Conservation (phyloP, 2,329 filamentous ascomycete genomes). For the Colletotrichum neosansevieriae region DNA sequence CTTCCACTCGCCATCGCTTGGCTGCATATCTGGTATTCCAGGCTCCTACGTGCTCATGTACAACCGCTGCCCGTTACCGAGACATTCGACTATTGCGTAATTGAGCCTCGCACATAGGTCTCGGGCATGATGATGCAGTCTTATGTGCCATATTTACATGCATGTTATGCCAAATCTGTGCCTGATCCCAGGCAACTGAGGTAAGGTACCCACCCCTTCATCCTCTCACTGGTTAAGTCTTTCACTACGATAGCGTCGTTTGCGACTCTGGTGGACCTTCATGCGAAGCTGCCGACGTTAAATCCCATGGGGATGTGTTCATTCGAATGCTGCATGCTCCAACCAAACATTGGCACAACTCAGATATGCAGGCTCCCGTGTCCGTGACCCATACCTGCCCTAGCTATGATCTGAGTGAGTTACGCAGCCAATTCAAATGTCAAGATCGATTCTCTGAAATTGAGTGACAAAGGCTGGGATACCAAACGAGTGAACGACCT, state of each 20-base stretch:
- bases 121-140: no score
- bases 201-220: constrained; percentile 53
- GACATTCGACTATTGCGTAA: no score
- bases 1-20: background rate
- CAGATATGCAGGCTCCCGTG: background rate
- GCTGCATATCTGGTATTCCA: no score
- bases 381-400: background rate
- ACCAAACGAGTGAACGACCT: constrained; percentile 69
- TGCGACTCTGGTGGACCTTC: constrained; percentile 61
- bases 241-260: constrained; percentile 72
- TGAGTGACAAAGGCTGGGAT: constrained; percentile 66
- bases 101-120: no score
- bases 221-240: constrained; percentile 71
- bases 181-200: constrained; percentile 59
- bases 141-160: no score
- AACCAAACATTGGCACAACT: constrained; percentile 62
- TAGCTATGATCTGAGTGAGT: constrained; percentile 45
- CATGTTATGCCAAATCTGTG: constrained; percentile 38
- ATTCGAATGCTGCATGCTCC: constrained; percentile 68
- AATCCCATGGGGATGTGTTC: constrained; percentile 54
- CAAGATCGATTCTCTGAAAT: constrained; percentile 60
- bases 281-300: constrained; percentile 71
- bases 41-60: no score
- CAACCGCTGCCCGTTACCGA: no score
- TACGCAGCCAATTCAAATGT: constrained; percentile 60